Evolutionary conservation across 371 early-diverging fungal species (phyloP).

Genomic region (Actinomortierella ambigua): DNA sequence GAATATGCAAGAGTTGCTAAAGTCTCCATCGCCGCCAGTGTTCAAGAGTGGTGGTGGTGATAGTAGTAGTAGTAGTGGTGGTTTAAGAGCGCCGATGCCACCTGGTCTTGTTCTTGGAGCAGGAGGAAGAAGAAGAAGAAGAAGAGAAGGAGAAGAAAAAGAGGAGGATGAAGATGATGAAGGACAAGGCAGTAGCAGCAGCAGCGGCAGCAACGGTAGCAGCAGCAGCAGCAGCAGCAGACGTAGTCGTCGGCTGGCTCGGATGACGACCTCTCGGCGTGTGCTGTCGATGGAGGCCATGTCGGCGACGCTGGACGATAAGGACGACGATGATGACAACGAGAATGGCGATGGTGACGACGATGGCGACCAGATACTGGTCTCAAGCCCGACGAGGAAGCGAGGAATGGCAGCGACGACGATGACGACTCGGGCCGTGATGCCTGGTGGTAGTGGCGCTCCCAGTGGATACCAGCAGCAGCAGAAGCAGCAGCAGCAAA

Average conservation of each 20-base stretch:
- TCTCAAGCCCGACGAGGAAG: too few species aligned
- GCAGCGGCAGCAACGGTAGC: neutral
- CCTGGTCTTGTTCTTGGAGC: conserved; percentile 17
- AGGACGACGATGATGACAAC: too few species aligned
- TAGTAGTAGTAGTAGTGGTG: conserved; percentile 20
- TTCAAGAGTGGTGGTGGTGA: neutral
- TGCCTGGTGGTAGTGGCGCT: too few species aligned
- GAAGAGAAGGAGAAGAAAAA: conserved; percentile 1
- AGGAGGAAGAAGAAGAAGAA: conserved; percentile 9
- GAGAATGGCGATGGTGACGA: too few species aligned
- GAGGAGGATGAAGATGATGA: neutral
- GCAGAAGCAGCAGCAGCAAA: too few species aligned
- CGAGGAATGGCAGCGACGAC: too few species aligned
- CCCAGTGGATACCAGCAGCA: too few species aligned
- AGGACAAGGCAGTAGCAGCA: neutral
- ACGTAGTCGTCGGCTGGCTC: neutral
- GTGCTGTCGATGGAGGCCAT: too few species aligned
- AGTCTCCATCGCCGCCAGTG: neutral
- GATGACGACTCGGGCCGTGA: too few species aligned
- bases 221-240: neutral
- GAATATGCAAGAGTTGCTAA: conserved; percentile 8
- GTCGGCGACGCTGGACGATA: too few species aligned
- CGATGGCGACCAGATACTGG: too few species aligned
- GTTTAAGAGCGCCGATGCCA: conserved; percentile 30
- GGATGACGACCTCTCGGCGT: too few species aligned